Evolutionary conservation across 345 rosid genomes (phyloP).

Genomic region (Pelargonium nanum): DNA sequence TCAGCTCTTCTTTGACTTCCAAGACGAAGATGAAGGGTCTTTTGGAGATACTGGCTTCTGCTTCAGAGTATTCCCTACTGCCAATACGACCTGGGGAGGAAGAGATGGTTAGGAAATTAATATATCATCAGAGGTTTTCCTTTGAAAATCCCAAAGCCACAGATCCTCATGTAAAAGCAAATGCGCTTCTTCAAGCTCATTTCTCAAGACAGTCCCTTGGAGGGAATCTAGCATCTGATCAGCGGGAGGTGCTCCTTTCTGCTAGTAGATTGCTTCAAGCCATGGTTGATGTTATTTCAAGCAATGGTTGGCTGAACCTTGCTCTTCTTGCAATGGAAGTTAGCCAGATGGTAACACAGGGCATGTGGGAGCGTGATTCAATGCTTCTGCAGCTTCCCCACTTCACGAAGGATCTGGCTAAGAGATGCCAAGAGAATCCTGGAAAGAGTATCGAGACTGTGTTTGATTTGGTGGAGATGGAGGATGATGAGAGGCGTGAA

Average conservation of each 20-base stretch:
- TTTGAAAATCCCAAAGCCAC: constrained; percentile 67
- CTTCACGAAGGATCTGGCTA: constrained; percentile 74
- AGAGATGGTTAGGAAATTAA: constrained; percentile 59
- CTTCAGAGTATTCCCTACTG: constrained; percentile 77
- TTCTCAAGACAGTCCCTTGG: constrained; percentile 73
- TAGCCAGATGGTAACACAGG: constrained; percentile 94
- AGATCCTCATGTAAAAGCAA: constrained; percentile 86
- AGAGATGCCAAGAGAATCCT: constrained; percentile 72
- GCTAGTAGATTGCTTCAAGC: constrained; percentile 78
- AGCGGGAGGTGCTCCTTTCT: constrained; percentile 70
- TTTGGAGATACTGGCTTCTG: constrained; percentile 72
- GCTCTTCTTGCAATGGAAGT: constrained; percentile 87
- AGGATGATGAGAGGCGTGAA: constrained; percentile 69
- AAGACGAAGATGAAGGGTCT: constrained; percentile 94
- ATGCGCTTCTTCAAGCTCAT: constrained; percentile 84
- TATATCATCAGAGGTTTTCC: constrained; percentile 87
- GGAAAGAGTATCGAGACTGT: constrained; percentile 65
- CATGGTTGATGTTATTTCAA: constrained; percentile 82
- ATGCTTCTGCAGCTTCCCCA: constrained; percentile 90
- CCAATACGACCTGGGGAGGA: constrained; percentile 87
- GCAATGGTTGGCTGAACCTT: constrained; percentile 88
- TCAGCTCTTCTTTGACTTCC: constrained; percentile 70
- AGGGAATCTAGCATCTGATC: constrained; percentile 65
- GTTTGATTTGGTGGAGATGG: constrained; percentile 89
- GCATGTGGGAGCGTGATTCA: constrained; percentile 96